Conservation (phyloP, 805 yeast genomes). For the Schwanniomyces vanrijiae region DNA sequence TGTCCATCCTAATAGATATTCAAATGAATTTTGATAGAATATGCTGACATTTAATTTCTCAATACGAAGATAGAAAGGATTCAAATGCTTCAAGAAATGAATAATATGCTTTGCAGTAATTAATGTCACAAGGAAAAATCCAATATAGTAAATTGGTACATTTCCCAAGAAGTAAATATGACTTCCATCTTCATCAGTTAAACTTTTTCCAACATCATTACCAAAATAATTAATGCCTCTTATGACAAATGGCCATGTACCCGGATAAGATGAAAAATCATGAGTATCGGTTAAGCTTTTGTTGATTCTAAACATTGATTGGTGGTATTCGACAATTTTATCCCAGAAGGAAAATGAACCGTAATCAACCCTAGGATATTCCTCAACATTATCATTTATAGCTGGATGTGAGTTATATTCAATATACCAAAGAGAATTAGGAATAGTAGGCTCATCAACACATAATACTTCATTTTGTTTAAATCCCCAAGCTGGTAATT, state of each 20-base stretch:
- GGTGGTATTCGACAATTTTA: conserved; percentile 57
- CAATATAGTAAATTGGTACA: conserved; percentile 53
- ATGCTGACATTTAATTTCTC: conserved; percentile 12
- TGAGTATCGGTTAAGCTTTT: conserved; percentile 48
- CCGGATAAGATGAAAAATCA: conserved; percentile 53
- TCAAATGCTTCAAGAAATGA: conserved; percentile 22
- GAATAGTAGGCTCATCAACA: conserved; percentile 66
- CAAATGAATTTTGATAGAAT: conserved; percentile 25
- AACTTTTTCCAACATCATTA: conserved; percentile 30
- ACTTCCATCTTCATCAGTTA: conserved; percentile 21
- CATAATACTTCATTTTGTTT: conserved; percentile 89
- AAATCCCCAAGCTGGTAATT: conserved; percentile 82
- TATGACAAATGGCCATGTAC: conserved; percentile 59
- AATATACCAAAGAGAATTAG: conserved; percentile 71
- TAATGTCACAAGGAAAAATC: conserved; percentile 33
- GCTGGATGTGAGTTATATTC: conserved; percentile 64
- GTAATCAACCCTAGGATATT: conserved; percentile 19
- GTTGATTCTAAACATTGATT: conserved; percentile 53
- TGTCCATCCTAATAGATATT: conserved; percentile 55
- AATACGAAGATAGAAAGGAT: conserved; percentile 26
- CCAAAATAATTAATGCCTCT: conserved; percentile 63
- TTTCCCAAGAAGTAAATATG: conserved; percentile 67
- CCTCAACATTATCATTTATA: conserved; percentile 21
- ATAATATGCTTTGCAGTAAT: conserved; percentile 16
- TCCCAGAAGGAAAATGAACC: conserved; percentile 40